Conservation (phyloP, 176 grass and related monocot species). For the Pharus latifolius region DNA sequence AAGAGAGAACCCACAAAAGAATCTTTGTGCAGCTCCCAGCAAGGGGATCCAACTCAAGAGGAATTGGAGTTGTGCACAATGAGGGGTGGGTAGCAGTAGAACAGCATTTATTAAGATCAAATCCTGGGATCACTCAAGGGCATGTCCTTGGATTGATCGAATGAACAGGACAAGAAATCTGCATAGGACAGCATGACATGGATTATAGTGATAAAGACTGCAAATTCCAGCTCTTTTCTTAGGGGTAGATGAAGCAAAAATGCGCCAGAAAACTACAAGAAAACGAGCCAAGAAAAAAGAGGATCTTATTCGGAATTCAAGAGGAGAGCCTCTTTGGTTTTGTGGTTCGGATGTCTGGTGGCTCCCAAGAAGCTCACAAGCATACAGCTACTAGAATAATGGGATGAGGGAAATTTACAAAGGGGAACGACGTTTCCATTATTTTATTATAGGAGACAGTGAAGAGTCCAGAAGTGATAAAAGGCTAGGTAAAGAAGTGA, state of each 20-base stretch:
- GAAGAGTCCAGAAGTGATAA: background rate
- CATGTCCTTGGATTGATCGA: background rate
- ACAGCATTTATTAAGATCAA: background rate
- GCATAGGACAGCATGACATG: constrained; percentile 17
- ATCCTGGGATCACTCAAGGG: background rate
- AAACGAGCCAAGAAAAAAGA: background rate
- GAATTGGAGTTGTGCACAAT: background rate
- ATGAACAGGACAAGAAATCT: background rate
- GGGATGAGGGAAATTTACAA: background rate
- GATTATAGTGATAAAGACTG: constrained; percentile 8
- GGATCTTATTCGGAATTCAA: background rate
- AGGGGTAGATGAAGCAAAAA: background rate
- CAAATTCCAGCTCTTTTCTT: background rate
- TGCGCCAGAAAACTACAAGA: background rate
- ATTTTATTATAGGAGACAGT: background rate
- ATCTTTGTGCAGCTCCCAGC: background rate
- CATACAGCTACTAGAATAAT: background rate
- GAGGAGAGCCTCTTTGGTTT: background rate
- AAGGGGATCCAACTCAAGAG: background rate
- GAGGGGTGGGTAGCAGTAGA: background rate
- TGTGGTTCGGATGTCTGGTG: constrained; percentile 1
- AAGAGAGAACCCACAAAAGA: background rate
- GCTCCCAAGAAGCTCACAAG: background rate
- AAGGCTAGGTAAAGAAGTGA: background rate
- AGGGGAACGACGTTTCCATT: background rate